Evolutionary conservation across 352 stramenopile genomes (phyloP), one percentile per base, ranked within the genome.

Genomic region (Blastocystis hominis): DNA sequence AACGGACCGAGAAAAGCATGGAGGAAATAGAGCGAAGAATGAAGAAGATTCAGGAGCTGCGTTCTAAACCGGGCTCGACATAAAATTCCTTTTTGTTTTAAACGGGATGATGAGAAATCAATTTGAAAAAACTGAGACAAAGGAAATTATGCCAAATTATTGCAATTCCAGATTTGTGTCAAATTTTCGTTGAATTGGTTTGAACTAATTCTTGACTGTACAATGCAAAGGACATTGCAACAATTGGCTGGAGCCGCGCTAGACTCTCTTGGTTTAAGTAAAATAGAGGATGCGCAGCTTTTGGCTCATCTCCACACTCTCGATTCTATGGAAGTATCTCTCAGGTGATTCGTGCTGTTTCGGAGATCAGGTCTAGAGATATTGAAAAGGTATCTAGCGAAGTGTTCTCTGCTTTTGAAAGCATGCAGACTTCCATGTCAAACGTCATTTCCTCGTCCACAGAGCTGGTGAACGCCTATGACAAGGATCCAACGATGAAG

Each of bases 331-430:
- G 72, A 84, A 40, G 24, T 24, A 30, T 68, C 54, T 30, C 30
- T 84, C 24, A 15, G 72, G 72, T 84, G n/a, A 15, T 1, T 15
- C 50, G 10, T 61, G 5, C 20, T 9, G 3, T 54, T 55, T 64
- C 17, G 20, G 9, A 50, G 17, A 44, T 69, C 15, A 69, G 20
- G 30, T 40, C 15, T 62, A 84, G 72, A 40, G 72, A 84, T 84
- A 61, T 84, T 64, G 72, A 84, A 68, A 84, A 69, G 44, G 72
- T 34, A 10, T 84, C 50, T 15, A 84, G 44, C n/a, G 72, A 84
- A 55, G 54, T 84, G 47, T 84, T 66, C n/a, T 53, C 47, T 30
- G 66, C 36, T 13, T 84, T 84, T 64, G 72, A 84, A 34, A 47
- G 30, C 24, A 68, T 34, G 10, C 50, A 61, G 34, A 17, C 53